Percentiles rank a stretch among this genome's conserved stretches.
Conservation (phyloP, 2,329 filamentous ascomycete genomes). For the Basipetospora sp. region DNA sequence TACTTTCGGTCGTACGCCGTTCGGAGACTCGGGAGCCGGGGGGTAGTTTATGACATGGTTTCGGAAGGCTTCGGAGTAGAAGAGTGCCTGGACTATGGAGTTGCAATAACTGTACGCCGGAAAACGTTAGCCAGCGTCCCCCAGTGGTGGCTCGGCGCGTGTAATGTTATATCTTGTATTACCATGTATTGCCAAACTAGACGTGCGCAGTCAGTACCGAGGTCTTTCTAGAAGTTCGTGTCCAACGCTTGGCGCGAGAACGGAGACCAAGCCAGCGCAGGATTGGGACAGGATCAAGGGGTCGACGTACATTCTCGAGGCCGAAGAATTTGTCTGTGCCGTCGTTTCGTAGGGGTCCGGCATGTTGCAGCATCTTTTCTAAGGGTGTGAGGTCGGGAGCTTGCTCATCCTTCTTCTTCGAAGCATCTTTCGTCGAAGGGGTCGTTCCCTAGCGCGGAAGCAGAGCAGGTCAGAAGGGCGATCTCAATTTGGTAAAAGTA, state of each 20-base stretch:
- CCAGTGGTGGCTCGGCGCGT: not conserved
- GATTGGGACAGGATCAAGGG: conserved; percentile 3
- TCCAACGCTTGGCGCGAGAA: too few species aligned
- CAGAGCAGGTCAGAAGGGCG: too few species aligned
- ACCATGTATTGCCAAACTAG: conserved; percentile 97
- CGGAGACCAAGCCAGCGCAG: too few species aligned
- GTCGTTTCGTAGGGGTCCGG: conserved; percentile 67
- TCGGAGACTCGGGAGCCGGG: conserved; percentile 52
- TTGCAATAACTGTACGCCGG: conserved; percentile 73
- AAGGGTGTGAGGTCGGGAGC: conserved; percentile 45
- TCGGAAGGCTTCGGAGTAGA: conserved; percentile 87
- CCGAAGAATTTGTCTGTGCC: conserved; percentile 98
- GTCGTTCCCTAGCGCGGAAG: conserved; percentile 3
- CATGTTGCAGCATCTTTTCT: conserved; percentile 65
- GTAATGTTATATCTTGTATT: conserved; percentile 24
- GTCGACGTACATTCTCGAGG: conserved; percentile 74
- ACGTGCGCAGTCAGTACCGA: too few species aligned
- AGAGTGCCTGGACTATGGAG: conserved; percentile 92
- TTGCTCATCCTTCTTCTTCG: conserved; percentile 44
- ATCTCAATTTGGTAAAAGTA: too few species aligned
- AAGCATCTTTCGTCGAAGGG: conserved; percentile 26
- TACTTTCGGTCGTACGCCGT: conserved; percentile 40
- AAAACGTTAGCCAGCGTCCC: not conserved
- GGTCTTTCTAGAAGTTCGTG: too few species aligned
- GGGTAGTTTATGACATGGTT: conserved; percentile 90